Conservation (phyloP, 139 green algal species). For the Micromonas pusilla region DNA sequence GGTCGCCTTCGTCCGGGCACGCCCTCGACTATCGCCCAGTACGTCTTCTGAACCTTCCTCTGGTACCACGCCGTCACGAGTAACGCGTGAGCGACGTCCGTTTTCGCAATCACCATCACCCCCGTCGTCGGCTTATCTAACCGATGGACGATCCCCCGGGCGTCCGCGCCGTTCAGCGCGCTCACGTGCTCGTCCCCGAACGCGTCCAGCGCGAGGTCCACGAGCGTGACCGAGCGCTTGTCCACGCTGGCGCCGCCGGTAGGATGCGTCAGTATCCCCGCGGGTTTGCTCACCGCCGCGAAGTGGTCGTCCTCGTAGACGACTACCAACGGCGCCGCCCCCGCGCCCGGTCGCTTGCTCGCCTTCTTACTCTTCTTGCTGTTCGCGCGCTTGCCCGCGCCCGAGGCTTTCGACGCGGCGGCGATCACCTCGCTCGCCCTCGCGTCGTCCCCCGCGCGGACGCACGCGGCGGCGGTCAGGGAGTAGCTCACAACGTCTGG, state of each 20-base stretch:
- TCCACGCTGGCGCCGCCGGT: constrained; percentile 38
- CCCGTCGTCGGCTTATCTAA: constrained; percentile 68
- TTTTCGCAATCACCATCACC: constrained; percentile 88
- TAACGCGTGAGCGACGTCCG: constrained; percentile 39
- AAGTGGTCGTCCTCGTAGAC: constrained; percentile 86
- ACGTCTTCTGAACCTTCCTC: neutral
- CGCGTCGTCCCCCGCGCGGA: neutral
- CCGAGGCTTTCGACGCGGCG: neutral
- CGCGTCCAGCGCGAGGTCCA: constrained; percentile 91
- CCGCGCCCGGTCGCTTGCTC: constrained; percentile 7
- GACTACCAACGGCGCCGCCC: constrained; percentile 35
- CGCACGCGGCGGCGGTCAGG: neutral
- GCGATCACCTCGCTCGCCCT: neutral
- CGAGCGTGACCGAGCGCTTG: constrained; percentile 58
- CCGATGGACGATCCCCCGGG: constrained; percentile 94
- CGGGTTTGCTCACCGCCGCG: constrained; percentile 86
- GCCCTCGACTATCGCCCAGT: constrained; percentile 35
- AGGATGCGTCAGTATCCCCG: constrained; percentile 81
- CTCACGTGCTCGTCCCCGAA: constrained; percentile 43
- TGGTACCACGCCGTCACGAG: neutral
- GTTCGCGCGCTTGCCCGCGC: neutral
- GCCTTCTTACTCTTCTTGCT: constrained; percentile 8
- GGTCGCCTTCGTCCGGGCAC: constrained; percentile 32
- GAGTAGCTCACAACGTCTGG: neutral
- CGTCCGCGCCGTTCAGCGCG: constrained; percentile 19